A percentile compares a stretch with the other conserved stretches of the same genome.
phyloP scores from a whole-genome alignment of 208 protist species.

The Novymonas esmeraldas region DNA sequence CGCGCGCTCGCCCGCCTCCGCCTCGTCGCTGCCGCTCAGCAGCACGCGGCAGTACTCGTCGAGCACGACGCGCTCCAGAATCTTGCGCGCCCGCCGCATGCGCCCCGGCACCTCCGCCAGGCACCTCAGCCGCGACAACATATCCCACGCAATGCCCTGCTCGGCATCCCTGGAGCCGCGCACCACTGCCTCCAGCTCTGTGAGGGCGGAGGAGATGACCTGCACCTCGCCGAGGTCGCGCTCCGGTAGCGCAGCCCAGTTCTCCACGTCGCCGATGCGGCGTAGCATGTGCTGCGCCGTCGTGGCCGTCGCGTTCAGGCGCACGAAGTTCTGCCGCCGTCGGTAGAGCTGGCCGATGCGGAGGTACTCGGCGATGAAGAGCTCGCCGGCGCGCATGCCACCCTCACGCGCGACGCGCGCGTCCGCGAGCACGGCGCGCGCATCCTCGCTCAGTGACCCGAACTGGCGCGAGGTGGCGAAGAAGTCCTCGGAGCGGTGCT shows the following conservation, averaged over 20 bases:
- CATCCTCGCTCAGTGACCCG: conserved; percentile 56
- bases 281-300: conserved; percentile 37
- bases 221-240: conserved; percentile 78
- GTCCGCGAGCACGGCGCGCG: conserved; percentile 47
- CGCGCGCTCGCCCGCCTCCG: conserved; percentile 14
- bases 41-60: conserved; percentile 26
- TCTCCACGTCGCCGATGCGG: conserved; percentile 62
- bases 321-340: conserved; percentile 56
- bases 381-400: conserved; percentile 40
- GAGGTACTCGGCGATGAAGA: conserved; percentile 65
- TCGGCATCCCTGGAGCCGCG: conserved; percentile 17
- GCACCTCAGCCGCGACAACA: conserved; percentile 26
- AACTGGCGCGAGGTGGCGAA: conserved; percentile 75
- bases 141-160: conserved; percentile 20
- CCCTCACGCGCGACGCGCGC: conserved; percentile 41
- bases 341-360: conserved; percentile 71
- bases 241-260: conserved; percentile 86
- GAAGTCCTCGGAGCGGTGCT: conserved; percentile 85
- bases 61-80: conserved; percentile 34
- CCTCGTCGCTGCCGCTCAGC: conserved; percentile 15
- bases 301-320: conserved; percentile 35
- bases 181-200: conserved; percentile 41
- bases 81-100: conserved; percentile 18
- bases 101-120: conserved; percentile 31
- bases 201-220: conserved; percentile 34